Evolutionary conservation across 1,139 yeast genomes (phyloP).

Genomic region (Pichia sp.): DNA sequence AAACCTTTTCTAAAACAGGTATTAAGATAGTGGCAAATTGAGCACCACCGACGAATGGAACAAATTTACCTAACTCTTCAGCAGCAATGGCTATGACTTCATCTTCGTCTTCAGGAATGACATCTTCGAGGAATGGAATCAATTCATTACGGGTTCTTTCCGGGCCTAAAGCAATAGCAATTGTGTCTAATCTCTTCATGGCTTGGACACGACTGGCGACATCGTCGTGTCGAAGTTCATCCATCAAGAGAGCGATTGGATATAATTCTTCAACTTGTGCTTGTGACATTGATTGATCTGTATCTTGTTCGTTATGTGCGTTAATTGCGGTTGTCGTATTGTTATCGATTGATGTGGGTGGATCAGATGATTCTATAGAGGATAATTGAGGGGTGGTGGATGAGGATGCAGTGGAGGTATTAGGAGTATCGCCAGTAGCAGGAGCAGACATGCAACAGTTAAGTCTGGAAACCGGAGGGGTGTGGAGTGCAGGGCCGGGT

Average conservation of each 20-base stretch:
- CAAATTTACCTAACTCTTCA: constrained; percentile 82
- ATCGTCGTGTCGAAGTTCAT: constrained; percentile 91
- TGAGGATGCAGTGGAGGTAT: not conserved
- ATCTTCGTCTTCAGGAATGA: constrained; percentile 98
- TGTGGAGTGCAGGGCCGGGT: no score
- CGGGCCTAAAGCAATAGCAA: constrained; percentile 93
- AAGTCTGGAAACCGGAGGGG: no score
- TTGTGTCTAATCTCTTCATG: constrained; percentile 91
- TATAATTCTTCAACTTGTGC: constrained; percentile 59
- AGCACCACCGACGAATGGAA: constrained; percentile 86
- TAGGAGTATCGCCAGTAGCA: not conserved
- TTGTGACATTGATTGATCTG: constrained; percentile 1
- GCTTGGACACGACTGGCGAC: constrained; percentile 93
- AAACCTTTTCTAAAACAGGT: constrained; percentile 84
- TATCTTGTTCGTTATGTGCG: not conserved
- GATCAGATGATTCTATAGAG: not conserved
- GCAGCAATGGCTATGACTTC: constrained; percentile 96
- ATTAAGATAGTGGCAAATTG: constrained; percentile 73
- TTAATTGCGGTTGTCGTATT: no score
- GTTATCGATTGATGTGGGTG: not conserved
- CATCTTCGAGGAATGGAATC: constrained; percentile 81
- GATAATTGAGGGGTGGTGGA: no score
- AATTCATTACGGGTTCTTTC: constrained; percentile 89
- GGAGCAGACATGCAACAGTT: not conserved
- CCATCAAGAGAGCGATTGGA: constrained; percentile 95